Base-by-base conservation (phyloP, 805 yeast genomes). In the Saturnispora galanensis region DNA sequence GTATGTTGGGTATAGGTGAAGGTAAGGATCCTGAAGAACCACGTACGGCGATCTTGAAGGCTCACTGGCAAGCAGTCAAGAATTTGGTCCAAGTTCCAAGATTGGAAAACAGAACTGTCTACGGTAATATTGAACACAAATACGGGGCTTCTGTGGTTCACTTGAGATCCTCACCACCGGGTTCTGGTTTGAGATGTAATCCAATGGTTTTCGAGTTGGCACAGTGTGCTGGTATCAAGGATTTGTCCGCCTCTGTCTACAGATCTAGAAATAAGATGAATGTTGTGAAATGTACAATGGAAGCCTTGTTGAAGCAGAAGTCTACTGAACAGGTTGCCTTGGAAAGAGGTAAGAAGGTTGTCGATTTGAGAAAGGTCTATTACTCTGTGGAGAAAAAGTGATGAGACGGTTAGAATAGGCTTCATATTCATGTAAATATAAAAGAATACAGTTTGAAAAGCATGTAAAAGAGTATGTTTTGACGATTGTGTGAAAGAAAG, bases 201-300 rank as follows among this genome's bases (percentile, higher is more conserved):
- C 94, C 85, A 52, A 77, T 82, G 62, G 80, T 93, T 51, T 87
- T 81, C 56, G 96, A 88, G 67, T 78, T 93, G 47, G 89, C 97
- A 64, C 84, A 83, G 60, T 79, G 88, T 47, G 95, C 89, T 1
- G 98, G 98, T 50, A 87, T 93, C 63, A 84, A 83, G 64, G 98
- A 93, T 66, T 69, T 93, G 56, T 77, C 88, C 56, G 96, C 94
- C 4, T 90, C 90, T 60, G 84, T 90, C 39, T 86, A 84, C 70
- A 82, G 88, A 57, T 85, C 96, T 32, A 78, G 97, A 71, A 93
- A 90, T 67, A 82, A 83, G 42, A 87, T 93, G 95, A 89, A 89
- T 64, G 94, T 89, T 40, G 86, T 86, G 47, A 88, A 89, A 68
- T 93, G 90, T 37, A 76, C 89, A 42, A 71, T 89, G 47, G 94